Base-by-base conservation (phyloP, 1,284 basidiomycete genomes). In the Neonothopanus nambi region DNA sequence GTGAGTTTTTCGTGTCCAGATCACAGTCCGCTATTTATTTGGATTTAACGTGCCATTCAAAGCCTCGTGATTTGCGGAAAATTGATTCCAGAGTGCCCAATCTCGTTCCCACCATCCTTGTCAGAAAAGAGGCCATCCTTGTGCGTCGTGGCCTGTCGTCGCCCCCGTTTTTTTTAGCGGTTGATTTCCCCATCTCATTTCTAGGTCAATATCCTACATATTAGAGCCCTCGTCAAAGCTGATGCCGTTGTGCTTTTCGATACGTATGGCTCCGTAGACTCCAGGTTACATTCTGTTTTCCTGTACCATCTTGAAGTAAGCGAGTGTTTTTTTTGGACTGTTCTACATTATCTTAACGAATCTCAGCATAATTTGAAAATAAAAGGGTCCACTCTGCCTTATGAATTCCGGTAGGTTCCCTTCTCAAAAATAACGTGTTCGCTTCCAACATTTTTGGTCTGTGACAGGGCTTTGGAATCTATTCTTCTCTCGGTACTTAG, bases 51-150 rank as follows among this genome's bases (percentile, higher is more conserved):
- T 26, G 28, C 20, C 17, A 36, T 51, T 43, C 49, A 47, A 67
- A 98, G 90, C 91, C 94, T 59, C 89, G 96, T 76, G 96, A 99
- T 73, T 78, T 99, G 39, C 88, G 96, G 54, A 98, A 98, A 76
- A 93, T 99, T 63, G 96, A 98, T 75, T 94, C 92, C 12, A 80
- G 94, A 58, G 84, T 95, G 55, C 94, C 95, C 18, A 97, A 95
- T 70, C 82, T 96, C 52, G 93, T 98, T 13, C 95, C 96, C 28
- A 95, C 93, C 36, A 97, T 98, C 64, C 80, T 99, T 42, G 85
- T 92, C 39, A 81, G 96, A 57, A 87, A 87, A 63, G 87, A 93
- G 67, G 93, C 91, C 45, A 89, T 98, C 60, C 78, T 98, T 58
- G 91, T 91, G 65, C 57, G 84, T 75, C 23, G 38, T 20, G 40